Evolutionary conservation across 805 yeast genomes (phyloP), one percentile per base, ranked within the genome.

Genomic region (Metschnikowia lachancei): DNA sequence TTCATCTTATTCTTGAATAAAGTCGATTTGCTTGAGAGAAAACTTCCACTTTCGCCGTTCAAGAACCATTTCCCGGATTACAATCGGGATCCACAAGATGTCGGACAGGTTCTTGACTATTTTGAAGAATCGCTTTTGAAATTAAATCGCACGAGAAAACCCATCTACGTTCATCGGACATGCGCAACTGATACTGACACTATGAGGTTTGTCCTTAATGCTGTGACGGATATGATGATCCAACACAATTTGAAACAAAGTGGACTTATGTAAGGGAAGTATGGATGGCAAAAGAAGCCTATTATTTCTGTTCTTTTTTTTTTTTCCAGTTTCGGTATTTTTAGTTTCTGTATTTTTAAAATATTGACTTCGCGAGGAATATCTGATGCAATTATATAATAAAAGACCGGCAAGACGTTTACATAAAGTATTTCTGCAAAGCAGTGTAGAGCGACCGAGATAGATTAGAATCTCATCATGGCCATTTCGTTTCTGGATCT

Each of bases 131-230:
- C 80, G 41, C 87, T 90, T 55, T 59, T 84, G 47, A 71, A 78
- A 44, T 63, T 87, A 49, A 88, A 90, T 62, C 70, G 79, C 50
- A 77, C 81, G 28, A 76, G 80, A 39, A 80, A 82, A 52, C 92
- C 90, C n/a, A 78, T 94, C 28, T 94, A 94, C 62, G 85, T 88
- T 18, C 97, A 90, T 67, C 72, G 90, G 54, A 94, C 99, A 1
- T 90, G 97, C 68, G 99, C 99, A 0, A 94, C 99, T 0, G 98
- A 94, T 63, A 80, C 95, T 0, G 74, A 80, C 45, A 80, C 90
- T 24, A 94, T 94, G 96, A 78, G 80, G 59, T 92, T 91, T 60
- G 97, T 94, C 14, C 74, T 94, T 46, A 80, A 87, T 3, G 97
- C 98, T 0, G 96, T 90, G 8, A 89, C 97, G 1, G 98, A 94